These are phyloP conservation scores for Plasmodium knowlesi DNA, from an alignment of 169 alveolate genomes.

Conservation along the genomic window DNA sequence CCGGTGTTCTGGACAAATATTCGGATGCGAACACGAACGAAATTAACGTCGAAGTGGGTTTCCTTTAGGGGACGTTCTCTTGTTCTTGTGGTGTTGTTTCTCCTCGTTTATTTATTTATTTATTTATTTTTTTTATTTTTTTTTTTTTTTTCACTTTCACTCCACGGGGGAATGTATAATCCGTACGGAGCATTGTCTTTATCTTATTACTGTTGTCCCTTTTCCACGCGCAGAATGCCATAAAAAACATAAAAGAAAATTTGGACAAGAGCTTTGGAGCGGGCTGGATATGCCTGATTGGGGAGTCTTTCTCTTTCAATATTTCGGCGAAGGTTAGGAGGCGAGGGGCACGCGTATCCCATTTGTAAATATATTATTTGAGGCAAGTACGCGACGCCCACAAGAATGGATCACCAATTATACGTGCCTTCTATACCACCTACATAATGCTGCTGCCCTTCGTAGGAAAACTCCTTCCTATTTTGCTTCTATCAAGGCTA, in stretches of 20 bases:
- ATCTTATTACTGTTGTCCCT: neutral
- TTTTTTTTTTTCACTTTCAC: neutral
- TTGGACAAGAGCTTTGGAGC: conserved; percentile 68
- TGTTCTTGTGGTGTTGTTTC: neutral
- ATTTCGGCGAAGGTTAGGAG: conserved; percentile 66
- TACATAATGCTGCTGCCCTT: neutral
- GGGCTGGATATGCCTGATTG: conserved; percentile 73
- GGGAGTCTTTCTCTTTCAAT: conserved; percentile 74
- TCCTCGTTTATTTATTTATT: neutral
- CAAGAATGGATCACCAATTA: neutral
- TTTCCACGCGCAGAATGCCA: conserved; percentile 47
- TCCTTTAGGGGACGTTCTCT: neutral
- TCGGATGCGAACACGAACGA: conserved; percentile 70
- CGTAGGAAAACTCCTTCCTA: conserved; percentile 63
- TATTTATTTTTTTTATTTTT: no score
- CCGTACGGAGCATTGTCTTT: neutral
- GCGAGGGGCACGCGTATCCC: neutral
- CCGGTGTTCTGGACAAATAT: conserved; percentile 68
- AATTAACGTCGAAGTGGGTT: conserved; percentile 61
- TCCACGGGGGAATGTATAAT: neutral
- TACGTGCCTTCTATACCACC: neutral
- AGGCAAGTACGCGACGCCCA: neutral
- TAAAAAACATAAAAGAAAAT: conserved; percentile 72
- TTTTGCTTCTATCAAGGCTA: conserved; percentile 73
- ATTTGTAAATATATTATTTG: neutral